Evolutionary conservation across 106 monocot species (phyloP), one percentile per base, ranked within the genome.

Genomic region (Gastrodia elata): DNA sequence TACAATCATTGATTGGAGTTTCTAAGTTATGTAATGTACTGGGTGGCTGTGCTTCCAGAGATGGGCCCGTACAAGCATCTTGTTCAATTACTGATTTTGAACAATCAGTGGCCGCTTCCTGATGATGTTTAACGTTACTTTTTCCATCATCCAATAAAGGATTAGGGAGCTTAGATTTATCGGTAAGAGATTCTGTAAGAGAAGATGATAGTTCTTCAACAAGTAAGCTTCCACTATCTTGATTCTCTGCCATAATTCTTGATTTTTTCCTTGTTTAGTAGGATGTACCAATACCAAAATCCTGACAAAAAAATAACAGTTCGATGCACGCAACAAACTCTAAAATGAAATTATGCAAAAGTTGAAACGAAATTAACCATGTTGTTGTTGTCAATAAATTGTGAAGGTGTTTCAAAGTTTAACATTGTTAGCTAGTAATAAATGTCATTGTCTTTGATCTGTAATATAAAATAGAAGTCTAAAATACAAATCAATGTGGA

Each of bases 181-280:
- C 13, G 34, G 69, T 24, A 69, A 41, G 39, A 69, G 40, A 69
- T 69, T 40, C 67, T 67, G 13, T 6, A 20, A 18, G 67, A 67
- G 67, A 38, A 27, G 27, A 28, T 37, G 67, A 2, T 67, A 5
- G 39, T 39, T 69, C 69, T 11, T 10, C 34, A 69, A 25, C 4
- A 39, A 26, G 22, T 2, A 40, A 15, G 40, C 14, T 40, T 22
- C 13, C 40, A 25, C 25, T 8, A 39, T 69, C 40, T 69, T 69
- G 36, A 69, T 26, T 40, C 24, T 10, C 69, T 13, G 39, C 69
- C 69, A 69, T 69, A 69, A 40, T 69, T 9, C 40, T 69, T 40
- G 38, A 69, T 40, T 69, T 37, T 52, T 40, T 64, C 64, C 69
- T 69, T 24, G 26, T 39, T 36, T 40, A 69, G 15, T 69, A 35